These are phyloP conservation scores for Venturia pyrina DNA, from an alignment of 2,329 filamentous ascomycete genomes.

Conservation along the genomic window DNA sequence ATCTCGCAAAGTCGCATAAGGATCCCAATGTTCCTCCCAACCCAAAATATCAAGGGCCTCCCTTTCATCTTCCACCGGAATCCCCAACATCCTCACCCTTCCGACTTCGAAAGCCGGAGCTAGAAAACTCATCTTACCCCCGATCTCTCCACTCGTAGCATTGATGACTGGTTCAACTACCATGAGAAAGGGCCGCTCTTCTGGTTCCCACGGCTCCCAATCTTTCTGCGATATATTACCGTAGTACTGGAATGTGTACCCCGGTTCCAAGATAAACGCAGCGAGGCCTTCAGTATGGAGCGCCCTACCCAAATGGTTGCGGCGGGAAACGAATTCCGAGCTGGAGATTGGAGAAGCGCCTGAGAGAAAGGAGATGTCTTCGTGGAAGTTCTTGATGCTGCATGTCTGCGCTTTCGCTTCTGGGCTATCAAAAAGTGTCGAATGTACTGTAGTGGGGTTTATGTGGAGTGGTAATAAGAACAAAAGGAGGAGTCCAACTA, in stretches of 20 bases:
- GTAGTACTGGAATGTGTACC: conserved; percentile 56
- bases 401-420: conserved; percentile 37
- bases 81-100: conserved; percentile 47
- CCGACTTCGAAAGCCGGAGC: conserved; percentile 52
- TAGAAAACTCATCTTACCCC: conserved; percentile 48
- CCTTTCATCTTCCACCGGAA: conserved; percentile 40
- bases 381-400: conserved; percentile 42
- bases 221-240: conserved; percentile 50
- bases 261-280: conserved; percentile 53
- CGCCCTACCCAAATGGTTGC: conserved; percentile 47
- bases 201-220: conserved; percentile 57
- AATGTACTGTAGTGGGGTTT: not conserved
- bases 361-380: conserved; percentile 42
- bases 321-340: conserved; percentile 44
- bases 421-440: not conserved
- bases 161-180: conserved; percentile 40
- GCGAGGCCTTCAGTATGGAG: conserved; percentile 42
- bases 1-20: conserved; percentile 44
- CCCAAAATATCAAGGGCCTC: conserved; percentile 40
- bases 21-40: conserved; percentile 58
- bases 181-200: conserved; percentile 55
- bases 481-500: not conserved
- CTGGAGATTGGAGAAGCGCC: conserved; percentile 37
- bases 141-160: conserved; percentile 30
- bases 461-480: not conserved